phyloP scores from a whole-genome alignment of 495 filamentous ascomycete species.

The Wilcoxina mikolae region DNA sequence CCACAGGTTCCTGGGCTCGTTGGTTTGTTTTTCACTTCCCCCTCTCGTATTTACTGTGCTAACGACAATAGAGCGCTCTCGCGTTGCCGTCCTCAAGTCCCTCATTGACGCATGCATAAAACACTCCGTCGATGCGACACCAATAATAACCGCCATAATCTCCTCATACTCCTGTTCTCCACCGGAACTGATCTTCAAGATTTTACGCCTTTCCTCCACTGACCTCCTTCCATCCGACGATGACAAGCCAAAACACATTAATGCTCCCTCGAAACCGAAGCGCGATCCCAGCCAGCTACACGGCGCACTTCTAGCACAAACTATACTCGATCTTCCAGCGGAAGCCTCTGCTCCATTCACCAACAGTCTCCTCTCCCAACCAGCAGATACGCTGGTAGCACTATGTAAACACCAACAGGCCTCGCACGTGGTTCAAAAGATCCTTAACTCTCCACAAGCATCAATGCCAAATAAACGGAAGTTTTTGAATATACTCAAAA shows the following conservation, averaged over 20 bases:
- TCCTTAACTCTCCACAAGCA: constrained; percentile 45
- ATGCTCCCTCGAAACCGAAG: constrained; percentile 6
- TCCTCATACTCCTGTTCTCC: constrained; percentile 14
- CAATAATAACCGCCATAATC: constrained; percentile 14
- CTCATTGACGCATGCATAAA: constrained; percentile 68
- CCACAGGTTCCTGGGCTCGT: constrained; percentile 56
- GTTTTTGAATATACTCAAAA: constrained; percentile 44
- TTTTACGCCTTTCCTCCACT: constrained; percentile 18
- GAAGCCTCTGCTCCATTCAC: constrained; percentile 31
- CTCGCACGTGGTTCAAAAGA: constrained; percentile 55
- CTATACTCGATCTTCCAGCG: constrained; percentile 38
- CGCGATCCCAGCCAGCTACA: constrained; percentile 32
- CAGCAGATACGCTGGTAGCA: constrained; percentile 31
- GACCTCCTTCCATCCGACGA: constrained; percentile 12
- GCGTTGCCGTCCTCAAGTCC: constrained; percentile 61
- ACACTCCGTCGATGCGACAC: constrained; percentile 40
- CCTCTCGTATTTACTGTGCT: background rate
- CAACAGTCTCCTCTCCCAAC: constrained; percentile 31
- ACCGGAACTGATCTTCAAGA: constrained; percentile 22
- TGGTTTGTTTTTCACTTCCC: constrained; percentile 10
- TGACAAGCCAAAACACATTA: background rate
- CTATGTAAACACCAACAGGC: constrained; percentile 47
- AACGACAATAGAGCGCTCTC: constrained; percentile 39
- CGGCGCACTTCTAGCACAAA: constrained; percentile 50
- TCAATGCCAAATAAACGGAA: constrained; percentile 37